Evolutionary conservation across 805 yeast genomes (phyloP), one percentile per base, ranked within the genome.

Genomic region (Pichia thaimueangensis): DNA sequence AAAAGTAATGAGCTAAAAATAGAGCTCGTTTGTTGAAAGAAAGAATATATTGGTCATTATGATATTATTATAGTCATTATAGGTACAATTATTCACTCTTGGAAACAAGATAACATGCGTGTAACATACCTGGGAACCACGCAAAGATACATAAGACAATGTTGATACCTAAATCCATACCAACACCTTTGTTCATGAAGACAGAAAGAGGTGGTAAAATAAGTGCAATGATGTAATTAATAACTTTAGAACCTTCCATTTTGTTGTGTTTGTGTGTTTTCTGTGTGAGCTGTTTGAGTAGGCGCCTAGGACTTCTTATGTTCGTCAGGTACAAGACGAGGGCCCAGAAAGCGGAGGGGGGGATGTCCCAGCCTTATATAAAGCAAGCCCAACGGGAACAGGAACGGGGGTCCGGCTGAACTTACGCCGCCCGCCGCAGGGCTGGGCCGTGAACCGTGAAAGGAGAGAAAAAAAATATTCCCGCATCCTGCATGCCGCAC

Each of bases 111-210:
- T 78, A 83, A 51, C 81, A 61, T 41, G 91, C 91, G 59, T 82
- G 86, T 52, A 83, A 64, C 64, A 82, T 82, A 67, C 81, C 89
- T 56, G 93, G 93, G 80, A 83, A 80, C 79, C 80, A 79, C 51
- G 70, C 63, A 60, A 74, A 80, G 53, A 69, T 47, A 69, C 83
- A 78, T 54, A 79, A 71, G 47, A 80, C 60, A 51, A 80, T 57
- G 70, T 81, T 82, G 58, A 83, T 72, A 62, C 82, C 65, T 56
- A 82, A 75, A 40, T 73, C 83, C 39, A 71, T 67, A 50, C 84
- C 77, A 51, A 76, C 70, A 48, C 91, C 93, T 53, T 71, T 73
- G 49, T 71, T 74, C 71, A 82, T 63, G 63, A 77, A 82, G 49
- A 83, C 93, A 28, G 89, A 85, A 53, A 83, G 70, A 39, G 89